Evolutionary conservation across 2,329 filamentous ascomycete species (phyloP).

Genomic region (Thyridium curvatum): DNA sequence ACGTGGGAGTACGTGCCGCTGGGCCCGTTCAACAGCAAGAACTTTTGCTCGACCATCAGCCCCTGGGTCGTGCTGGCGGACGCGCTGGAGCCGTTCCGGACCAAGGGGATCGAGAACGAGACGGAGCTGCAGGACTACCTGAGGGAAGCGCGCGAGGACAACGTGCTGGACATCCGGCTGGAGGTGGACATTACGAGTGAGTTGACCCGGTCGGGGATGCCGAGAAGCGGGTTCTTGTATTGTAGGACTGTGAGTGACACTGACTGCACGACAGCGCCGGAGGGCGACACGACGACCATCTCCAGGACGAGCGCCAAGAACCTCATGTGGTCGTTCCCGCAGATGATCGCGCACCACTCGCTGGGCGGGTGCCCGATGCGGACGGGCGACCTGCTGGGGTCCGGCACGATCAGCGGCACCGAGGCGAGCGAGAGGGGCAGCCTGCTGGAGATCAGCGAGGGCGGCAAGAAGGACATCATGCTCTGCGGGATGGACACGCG

Average conservation of each 20-base stretch:
- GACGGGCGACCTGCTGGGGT: conserved; percentile 69
- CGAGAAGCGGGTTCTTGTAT: too few relatives aligned
- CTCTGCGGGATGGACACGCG: conserved; percentile 31
- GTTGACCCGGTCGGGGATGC: too few relatives aligned
- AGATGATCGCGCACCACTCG: conserved; percentile 77
- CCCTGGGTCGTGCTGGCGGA: conserved; percentile 75
- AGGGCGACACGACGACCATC: conserved; percentile 49
- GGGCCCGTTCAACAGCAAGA: conserved; percentile 79
- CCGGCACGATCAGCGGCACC: conserved; percentile 63
- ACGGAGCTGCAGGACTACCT: conserved; percentile 37
- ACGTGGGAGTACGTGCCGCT: conserved; percentile 79
- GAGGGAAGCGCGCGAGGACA: conserved; percentile 50
- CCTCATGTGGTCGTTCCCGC: conserved; percentile 75
- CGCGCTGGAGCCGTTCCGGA: conserved; percentile 57
- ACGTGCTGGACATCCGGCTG: conserved; percentile 62
- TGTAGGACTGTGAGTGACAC: too few relatives aligned
- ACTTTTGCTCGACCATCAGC: conserved; percentile 72
- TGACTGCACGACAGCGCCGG: conserved; percentile 23
- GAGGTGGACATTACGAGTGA: conserved; percentile 57
- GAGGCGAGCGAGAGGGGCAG: conserved; percentile 30
- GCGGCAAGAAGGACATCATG: conserved; percentile 35
- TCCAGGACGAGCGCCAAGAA: conserved; percentile 56
- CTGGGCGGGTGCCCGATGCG: conserved; percentile 70
- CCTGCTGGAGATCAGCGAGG: conserved; percentile 37
- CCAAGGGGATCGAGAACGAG: conserved; percentile 22